Evolutionary conservation across 805 yeast genomes (phyloP).

Genomic region (Monosporozyma siamensis): DNA sequence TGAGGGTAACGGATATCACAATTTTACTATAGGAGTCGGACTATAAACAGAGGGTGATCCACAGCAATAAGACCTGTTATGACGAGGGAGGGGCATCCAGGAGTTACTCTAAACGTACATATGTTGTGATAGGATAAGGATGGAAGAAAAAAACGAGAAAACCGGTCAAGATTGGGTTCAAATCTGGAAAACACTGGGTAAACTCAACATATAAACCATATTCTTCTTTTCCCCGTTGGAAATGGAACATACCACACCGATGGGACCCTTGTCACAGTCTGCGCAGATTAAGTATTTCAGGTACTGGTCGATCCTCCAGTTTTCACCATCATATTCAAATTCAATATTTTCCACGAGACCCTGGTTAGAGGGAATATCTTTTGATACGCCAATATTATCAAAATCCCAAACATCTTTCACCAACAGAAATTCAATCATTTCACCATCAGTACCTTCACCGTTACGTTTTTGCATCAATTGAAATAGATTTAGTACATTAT

Average conservation of each 20-base stretch:
- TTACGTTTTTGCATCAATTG: constrained; percentile 15
- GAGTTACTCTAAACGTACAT: no score
- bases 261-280: constrained; percentile 70
- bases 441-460: neutral
- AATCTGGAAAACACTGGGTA: neutral
- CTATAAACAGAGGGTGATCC: no score
- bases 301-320: constrained; percentile 28
- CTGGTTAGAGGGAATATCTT: constrained; percentile 20
- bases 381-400: constrained; percentile 70
- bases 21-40: no score
- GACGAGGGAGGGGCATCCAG: neutral
- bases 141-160: no score
- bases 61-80: no score
- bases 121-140: no score
- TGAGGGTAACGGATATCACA: constrained; percentile 2
- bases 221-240: constrained; percentile 7
- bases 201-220: neutral
- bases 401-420: constrained; percentile 66
- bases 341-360: constrained; percentile 11
- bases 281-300: constrained; percentile 57
- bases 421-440: constrained; percentile 30
- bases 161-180: no score
- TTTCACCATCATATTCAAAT: constrained; percentile 15
- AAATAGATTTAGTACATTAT: constrained; percentile 10
- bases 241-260: constrained; percentile 52